A percentile compares a stretch with the other conserved stretches of the same genome.
Evolutionary conservation across 345 rosid species (phyloP).

Genomic region (Carallia pectinifolia): DNA sequence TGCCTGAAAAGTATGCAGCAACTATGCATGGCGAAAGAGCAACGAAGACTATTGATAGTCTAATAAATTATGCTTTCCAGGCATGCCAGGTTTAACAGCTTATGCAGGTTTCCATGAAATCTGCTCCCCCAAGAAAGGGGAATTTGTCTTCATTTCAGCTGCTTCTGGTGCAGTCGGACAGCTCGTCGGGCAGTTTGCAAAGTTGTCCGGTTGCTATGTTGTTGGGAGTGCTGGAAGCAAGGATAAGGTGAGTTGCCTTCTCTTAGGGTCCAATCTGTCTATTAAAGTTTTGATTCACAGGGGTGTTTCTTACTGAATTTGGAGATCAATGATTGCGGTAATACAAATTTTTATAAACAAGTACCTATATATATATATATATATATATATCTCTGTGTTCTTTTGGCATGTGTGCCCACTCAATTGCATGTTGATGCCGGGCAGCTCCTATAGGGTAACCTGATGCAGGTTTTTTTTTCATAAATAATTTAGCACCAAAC

Average conservation of each 20-base stretch:
- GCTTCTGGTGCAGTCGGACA: constrained; percentile 81
- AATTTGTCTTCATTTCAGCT: constrained; percentile 55
- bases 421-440: too few relatives aligned
- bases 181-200: constrained; percentile 65
- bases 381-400: neutral
- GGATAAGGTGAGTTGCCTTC: constrained; percentile 34
- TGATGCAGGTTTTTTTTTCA: too few relatives aligned
- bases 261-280: neutral
- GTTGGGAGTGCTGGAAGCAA: constrained; percentile 65
- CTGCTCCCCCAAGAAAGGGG: constrained; percentile 57
- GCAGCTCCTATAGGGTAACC: too few relatives aligned
- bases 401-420: neutral
- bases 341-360: neutral
- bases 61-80: constrained; percentile 18
- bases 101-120: constrained; percentile 52
- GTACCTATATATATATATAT: too few relatives aligned
- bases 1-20: too few relatives aligned
- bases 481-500: too few relatives aligned
- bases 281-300: neutral
- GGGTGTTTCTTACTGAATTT: neutral
- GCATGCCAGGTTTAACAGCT: constrained; percentile 64
- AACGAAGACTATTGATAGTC: neutral
- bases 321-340: neutral
- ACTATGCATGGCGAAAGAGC: too few relatives aligned
- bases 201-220: constrained; percentile 56